Evolutionary conservation across 2,329 filamentous ascomycete genomes (phyloP), one percentile per base, ranked within the genome.

Genomic region (Exophiala oligosperma): DNA sequence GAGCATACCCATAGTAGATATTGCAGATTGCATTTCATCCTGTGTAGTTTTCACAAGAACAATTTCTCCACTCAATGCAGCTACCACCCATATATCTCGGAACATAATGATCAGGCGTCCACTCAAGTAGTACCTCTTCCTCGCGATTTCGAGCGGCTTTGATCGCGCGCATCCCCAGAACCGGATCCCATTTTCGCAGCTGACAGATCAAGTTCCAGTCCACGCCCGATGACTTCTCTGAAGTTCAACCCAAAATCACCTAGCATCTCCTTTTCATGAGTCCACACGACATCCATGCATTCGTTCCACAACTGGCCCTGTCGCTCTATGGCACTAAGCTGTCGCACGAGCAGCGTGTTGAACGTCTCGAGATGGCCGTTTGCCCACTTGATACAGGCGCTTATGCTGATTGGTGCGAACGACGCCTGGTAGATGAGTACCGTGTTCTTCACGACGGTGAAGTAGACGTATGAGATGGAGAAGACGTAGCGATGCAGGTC

Each of bases 301-400:
- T 90, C 84, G 53, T 83, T 83, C 90, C 91, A 97, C 1, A 90
- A 82, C 46, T 85, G 81, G 12, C 88, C 88, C n/a, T 83, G 86
- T 50, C 80, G 82, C 60, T 95, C 88, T 2, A 94, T 89, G 70
- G 90, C 92, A 74, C 91, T 95, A 61, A 99, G 78, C 75, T 97
- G 94, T 59, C 93, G 81, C 37, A 83, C 85, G 38, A 99, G 79
- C 51, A 94, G 86, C 47, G 81, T 81, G 68, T 97, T 97, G 79
- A 97, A 97, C 1, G 86, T 86, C 67, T 97, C 92, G 1, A 97
- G 86, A 71, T 96, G 87, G 67, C 94, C 89, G 74, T 97, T 97
- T n/a, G 92, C 92, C 94, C 94, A 99, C 71, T 93, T 95, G 68
- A 99, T 93, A 67, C 92, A 96, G 0, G 92, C 92, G 68, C 91